Base-by-base conservation (phyloP, 345 rosid genomes). In the Garcia nutans region DNA sequence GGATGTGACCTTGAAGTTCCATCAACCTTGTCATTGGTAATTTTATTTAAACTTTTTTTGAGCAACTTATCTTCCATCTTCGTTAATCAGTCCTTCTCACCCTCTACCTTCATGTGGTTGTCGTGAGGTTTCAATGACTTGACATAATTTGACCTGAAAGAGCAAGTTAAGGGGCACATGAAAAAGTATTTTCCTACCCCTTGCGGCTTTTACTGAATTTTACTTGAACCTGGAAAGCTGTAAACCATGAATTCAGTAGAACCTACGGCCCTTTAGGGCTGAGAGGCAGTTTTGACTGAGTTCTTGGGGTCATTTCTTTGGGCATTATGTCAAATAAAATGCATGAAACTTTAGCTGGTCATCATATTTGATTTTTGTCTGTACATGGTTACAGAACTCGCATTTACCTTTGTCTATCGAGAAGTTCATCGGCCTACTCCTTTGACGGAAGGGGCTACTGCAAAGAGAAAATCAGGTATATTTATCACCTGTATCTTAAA, bases 381-480 rank as follows among this genome's bases (percentile, higher is more conserved):
- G 60, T 65, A 57, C 47, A 6, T 84, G 79, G 70, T 84, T 78
- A 64, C 91, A 96, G 99, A 93, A 17, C 74, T 80, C 78, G 86
- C 98, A 11, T 90, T 84, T 86, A 89, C 93, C 37, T 96, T 91
- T 88, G 99, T 96, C 49, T 96, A 83, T 85, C 92, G 98, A 1
- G 96, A 96, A 78, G 88, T 90, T 77, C 78, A 58, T 52, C 74
- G 81, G 41, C 72, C 77, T 47, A 59, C 75, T 79, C 63, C 83
- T 26, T 58, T 68, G 23, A 50, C 58, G 61, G 84, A 84, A 72
- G 83, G 83, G 80, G 79, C 73, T 41, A 74, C 37, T 64, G 81
- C 80, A 37, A 96, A 93, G 87, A 84, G 96, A 82, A 95, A 95
- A 87, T 86, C 89, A 78, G 94, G 97, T 93, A 88, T 24, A 42